Evolutionary conservation across 805 yeast species (phyloP), one percentile per base, ranked within the genome.

Genomic region (Candida chauliodis): DNA sequence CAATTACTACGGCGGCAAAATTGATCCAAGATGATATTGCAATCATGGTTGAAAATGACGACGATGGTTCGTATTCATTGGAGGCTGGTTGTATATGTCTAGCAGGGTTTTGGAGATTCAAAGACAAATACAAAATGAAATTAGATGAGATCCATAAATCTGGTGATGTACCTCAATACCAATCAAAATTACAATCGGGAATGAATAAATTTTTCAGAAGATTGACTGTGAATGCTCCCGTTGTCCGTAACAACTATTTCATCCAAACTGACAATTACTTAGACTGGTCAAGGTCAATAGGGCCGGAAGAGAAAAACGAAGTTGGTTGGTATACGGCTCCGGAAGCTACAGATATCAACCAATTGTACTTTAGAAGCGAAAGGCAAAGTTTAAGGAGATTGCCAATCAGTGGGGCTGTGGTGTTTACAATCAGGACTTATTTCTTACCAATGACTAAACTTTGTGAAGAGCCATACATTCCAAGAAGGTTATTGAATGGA

Each of bases 91-190:
- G 82, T 4, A 76, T 81, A 35, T 62, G 78, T 50, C 64, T 81
- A 32, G 81, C 88, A 3, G 87, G 82, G 0, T 81, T 80, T 55
- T 81, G 87, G 87, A 66, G 84, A 51, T 66, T 81, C 29, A 68
- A 59, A 37, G 87, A 81, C 50, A 81, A 81, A 53, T 51, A 73
- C 22, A 69, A 76, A 39, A 57, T 73, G 58, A 78, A 83, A 13
- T 57, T 81, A 30, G 61, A 71, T 27, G 69, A 66, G 17, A 80
- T 81, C 44, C 88, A 81, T 53, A 76, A 81, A 8, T 61, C 74
- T 30, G 87, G 85, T 19, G 82, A 78, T 48, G 87, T 81, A 26
- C 87, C 87, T 9, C 76, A 79, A 50, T 81, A 73, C 50, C 66
- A 74, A 38, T 75, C 72, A 26, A 75, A 79, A 49, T 67, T 81